Evolutionary conservation across 768 basidiomycete genomes (phyloP), one percentile per base, ranked within the genome.

Genomic region (Podaxis sp.): DNA sequence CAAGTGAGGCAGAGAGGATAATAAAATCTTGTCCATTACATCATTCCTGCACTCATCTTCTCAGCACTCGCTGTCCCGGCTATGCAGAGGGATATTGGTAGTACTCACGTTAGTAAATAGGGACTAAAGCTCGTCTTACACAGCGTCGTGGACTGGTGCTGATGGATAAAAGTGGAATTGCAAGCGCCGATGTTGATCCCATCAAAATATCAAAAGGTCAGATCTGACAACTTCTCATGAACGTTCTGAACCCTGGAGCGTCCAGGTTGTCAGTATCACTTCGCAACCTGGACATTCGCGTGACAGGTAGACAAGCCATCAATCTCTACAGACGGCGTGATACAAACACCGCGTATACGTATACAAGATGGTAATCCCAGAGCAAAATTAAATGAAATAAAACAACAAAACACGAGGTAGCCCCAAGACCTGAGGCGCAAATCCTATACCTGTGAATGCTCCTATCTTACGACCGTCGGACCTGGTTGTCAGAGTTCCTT

Each of bases 401-500:
- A n/a, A 46, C 20, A n/a, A 46, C 2, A n/a, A 46, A 46, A 46
- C 17, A 4, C n/a, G 44, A 20, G 15, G 15, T 3, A n/a, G 15
- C n/a, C 44, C n/a, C n/a, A 46, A 2, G 20, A 46, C n/a, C 5
- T 20, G 7, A 46, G 44, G 15, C 7, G 1, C 7, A 20, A 17
- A 46, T 17, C 44, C 44, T 20, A 20, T 46, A 46, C 44, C 20
- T 46, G n/a, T 20, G 20, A 10, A 7, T 17, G 33, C 33, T 20
- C 15, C 20, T n/a, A 46, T 17, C 33, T 54, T 36, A 63, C 30
- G 57, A 30, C 26, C 60, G 64, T 60, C 17, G 72, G 65, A 38
- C 56, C 51, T 64, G 56, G 20, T 71, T 63, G 58, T 82, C 80
- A 12, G 78, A 74, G 57, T 73, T 81, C 54, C 83, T 80, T 49